phyloP scores from a whole-genome alignment of 306 rosid genomes.

The Quercus aquifolioides region DNA sequence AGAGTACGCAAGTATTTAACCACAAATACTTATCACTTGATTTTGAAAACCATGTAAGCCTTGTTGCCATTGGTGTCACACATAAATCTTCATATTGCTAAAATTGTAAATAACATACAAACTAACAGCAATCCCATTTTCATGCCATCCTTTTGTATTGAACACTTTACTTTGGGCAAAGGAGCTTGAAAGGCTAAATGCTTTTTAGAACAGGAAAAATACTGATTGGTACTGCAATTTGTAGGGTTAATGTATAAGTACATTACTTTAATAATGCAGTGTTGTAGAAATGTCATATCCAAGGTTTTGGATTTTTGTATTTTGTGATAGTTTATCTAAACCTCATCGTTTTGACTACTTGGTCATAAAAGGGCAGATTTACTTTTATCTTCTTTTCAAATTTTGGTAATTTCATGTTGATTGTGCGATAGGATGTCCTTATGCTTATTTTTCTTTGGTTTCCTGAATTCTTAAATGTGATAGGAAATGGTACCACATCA shows the following conservation, averaged over 20 bases:
- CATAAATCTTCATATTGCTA: background rate
- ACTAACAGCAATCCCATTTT: background rate
- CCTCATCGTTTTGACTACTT: background rate
- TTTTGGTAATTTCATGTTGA: background rate
- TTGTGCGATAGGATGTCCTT: background rate
- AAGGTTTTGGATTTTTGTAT: background rate
- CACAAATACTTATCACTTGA: background rate
- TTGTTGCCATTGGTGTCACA: background rate
- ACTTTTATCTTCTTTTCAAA: background rate
- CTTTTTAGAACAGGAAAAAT: background rate
- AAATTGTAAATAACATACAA: background rate
- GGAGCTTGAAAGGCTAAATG: background rate
- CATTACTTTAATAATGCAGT: background rate
- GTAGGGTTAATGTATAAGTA: background rate
- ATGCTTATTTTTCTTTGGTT: constrained; percentile 11
- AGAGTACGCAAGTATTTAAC: background rate
- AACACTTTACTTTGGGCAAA: background rate
- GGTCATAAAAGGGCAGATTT: background rate
- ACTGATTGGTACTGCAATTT: background rate
- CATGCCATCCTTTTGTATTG: background rate
- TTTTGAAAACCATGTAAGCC: background rate
- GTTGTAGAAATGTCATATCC: background rate
- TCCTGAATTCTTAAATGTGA: constrained; percentile 26
- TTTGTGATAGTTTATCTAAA: background rate
- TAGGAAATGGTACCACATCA: constrained; percentile 83